A percentile compares a stretch with the other conserved stretches of the same genome.
phyloP scores from a whole-genome alignment of 306 rosid species.

The Crotalaria pallida region DNA sequence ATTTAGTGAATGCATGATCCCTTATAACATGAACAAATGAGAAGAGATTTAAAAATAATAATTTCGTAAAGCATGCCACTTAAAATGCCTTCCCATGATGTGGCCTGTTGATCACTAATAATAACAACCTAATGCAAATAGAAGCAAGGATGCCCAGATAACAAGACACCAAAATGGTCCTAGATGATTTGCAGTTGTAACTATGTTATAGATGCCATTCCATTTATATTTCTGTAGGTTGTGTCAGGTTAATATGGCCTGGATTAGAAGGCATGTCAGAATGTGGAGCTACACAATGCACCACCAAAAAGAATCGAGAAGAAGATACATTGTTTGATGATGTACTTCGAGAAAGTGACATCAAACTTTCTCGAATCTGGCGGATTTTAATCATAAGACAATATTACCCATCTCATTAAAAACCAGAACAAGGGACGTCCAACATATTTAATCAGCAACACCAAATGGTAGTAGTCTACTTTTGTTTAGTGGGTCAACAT shows the following conservation, averaged over 20 bases:
- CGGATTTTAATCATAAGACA: not conserved
- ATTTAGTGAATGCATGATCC: not conserved
- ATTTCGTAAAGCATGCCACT: not conserved
- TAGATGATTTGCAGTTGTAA: not conserved
- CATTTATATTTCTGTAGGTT: not conserved
- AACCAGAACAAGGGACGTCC: not conserved
- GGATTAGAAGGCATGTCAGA: not conserved
- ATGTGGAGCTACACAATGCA: not conserved
- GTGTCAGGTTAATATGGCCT: not conserved
- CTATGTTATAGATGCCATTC: not conserved
- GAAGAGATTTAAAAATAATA: not conserved
- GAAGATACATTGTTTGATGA: not conserved
- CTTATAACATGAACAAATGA: constrained; percentile 8
- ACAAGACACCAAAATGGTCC: not conserved
- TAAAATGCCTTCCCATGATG: not conserved
- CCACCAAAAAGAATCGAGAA: not conserved
- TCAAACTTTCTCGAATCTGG: not conserved
- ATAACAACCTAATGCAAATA: not conserved
- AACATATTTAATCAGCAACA: not conserved
- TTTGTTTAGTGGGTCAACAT: no score
- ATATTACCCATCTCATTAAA: not conserved
- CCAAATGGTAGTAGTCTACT: not conserved
- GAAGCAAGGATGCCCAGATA: not conserved
- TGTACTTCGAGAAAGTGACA: not conserved
- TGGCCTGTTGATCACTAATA: not conserved